These are phyloP conservation scores for Dittrichia graveolens DNA, from an alignment of 129 eudicot genomes.

Conservation along the genomic window DNA sequence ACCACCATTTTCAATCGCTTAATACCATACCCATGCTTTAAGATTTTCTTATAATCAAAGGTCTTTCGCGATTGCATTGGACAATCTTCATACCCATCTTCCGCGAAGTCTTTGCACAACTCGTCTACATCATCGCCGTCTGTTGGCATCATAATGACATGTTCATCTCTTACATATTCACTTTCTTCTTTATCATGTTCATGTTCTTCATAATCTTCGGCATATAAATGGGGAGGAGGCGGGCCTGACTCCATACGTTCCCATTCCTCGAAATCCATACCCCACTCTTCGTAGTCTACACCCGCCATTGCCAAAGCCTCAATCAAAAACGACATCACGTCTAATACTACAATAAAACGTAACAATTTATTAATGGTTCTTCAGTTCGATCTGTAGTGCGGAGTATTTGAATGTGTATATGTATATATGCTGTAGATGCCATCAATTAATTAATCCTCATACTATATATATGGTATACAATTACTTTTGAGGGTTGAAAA, in stretches of 20 bases:
- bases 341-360: not conserved
- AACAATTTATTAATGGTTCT: not conserved
- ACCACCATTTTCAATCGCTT: slow-evolving; percentile 19
- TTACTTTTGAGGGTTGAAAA: slow-evolving; percentile 18
- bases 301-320: slow-evolving; percentile 52
- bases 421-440: not conserved
- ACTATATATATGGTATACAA: slow-evolving; percentile 10
- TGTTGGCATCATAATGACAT: not conserved
- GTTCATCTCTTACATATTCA: not conserved
- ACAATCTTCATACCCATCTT: slow-evolving; percentile 9
- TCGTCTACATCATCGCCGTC: not conserved
- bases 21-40: not conserved
- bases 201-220: slow-evolving; percentile 22
- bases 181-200: no score
- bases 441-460: not conserved
- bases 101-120: slow-evolving; percentile 12
- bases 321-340: slow-evolving; percentile 34
- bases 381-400: not conserved
- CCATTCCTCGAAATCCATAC: slow-evolving; percentile 32
- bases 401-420: not conserved
- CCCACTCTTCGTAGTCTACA: slow-evolving; percentile 28
- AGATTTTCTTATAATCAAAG: not conserved
- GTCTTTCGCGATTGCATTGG: not conserved
- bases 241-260: slow-evolving; percentile 26
- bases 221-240: slow-evolving; percentile 34